Evolutionary conservation across 805 yeast species (phyloP), one percentile per base, ranked within the genome.

Genomic region (Kregervanrija delftensis): DNA sequence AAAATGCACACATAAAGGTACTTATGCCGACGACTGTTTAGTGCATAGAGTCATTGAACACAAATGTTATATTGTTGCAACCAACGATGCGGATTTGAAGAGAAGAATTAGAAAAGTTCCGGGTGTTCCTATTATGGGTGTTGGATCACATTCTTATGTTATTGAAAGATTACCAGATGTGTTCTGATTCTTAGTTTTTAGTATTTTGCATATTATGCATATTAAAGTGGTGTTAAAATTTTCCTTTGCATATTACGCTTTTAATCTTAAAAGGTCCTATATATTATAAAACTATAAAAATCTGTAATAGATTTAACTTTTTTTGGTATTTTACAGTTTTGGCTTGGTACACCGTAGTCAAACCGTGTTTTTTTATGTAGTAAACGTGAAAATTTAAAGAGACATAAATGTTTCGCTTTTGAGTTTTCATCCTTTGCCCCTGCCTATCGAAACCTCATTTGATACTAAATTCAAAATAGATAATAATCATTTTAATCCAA

Each of bases 1-100:
- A 40, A 86, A 81, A 37, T 93, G 99, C 59, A 72, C 91, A 10
- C 99, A 93, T 60, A 86, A 84, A 55, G 99, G 99, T 30, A 91
- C 96, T 0, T 93, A 93, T 71, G 99, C 99, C 30, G 99, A 93
- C 79, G 99, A 93, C 66, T 93, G 99, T 65, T 63, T 93, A 8
- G 98, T 93, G 13, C 81, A 85, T 61, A 74, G 99, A 55, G 96
- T 93, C 6, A 75, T 91, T 63, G 97, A 91, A 59, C 98, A 93
- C 68, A 93, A 93, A 63, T 93, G 99, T 66, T 93, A 80, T 59
- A 90, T 93, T 45, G 97, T 93, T 33, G 99, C 99, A 40, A 91
- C 98, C 1, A 93, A 91, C 62, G 99, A 93, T 80, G 97, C 96
- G 11, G 98, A 91, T 56, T 71, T 93, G 61, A 93, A 93, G 62